Evolutionary conservation across 202 grass and related monocot genomes (phyloP).

Genomic region (Eragrostis tef): DNA sequence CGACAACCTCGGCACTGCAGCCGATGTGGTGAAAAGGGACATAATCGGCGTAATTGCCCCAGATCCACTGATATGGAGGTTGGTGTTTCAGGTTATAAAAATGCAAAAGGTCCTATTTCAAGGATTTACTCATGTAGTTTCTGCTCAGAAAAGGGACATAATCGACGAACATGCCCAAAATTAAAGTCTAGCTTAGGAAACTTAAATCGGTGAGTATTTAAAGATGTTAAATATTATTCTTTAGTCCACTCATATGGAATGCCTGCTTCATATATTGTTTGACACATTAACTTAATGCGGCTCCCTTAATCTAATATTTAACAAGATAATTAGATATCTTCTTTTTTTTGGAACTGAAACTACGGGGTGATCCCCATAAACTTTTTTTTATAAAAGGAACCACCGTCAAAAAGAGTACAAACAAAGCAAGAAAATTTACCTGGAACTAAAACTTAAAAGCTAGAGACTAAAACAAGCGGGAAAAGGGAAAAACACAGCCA

Average conservation of each 20-base stretch:
- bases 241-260: slow-evolving; percentile 18
- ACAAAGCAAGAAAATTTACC: no score
- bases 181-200: slow-evolving; percentile 41
- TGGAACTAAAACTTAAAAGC: no score
- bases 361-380: no score
- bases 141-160: slow-evolving; percentile 66
- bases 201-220: slow-evolving; percentile 31
- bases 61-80: slow-evolving; percentile 20
- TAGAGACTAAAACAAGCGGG: no score
- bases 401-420: no score
- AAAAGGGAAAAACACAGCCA: no score
- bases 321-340: background rate
- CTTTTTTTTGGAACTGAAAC: no score
- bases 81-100: slow-evolving; percentile 42
- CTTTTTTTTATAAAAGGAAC: no score
- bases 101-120: slow-evolving; percentile 43
- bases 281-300: background rate
- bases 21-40: slow-evolving; percentile 60
- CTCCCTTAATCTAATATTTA: background rate
- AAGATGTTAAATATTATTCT: background rate
- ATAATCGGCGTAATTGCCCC: slow-evolving; percentile 60
- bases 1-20: slow-evolving; percentile 47
- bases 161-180: slow-evolving; percentile 60
- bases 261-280: background rate
- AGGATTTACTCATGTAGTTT: slow-evolving; percentile 64